Conservation (phyloP, 352 stramenopile genomes). For the Aphanomyces astaci region DNA sequence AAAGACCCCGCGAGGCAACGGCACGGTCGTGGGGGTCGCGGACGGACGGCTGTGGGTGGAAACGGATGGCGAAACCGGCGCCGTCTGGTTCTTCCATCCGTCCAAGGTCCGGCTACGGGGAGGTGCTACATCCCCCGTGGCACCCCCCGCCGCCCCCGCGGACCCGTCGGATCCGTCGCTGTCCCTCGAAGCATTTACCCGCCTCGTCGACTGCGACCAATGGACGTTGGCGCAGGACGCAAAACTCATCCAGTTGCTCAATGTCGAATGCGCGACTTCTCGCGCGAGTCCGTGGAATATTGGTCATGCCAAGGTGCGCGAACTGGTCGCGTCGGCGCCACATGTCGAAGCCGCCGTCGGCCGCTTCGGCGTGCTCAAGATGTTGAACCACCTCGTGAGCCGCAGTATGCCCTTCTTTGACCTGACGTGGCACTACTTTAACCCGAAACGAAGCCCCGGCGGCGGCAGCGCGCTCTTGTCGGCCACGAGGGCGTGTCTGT, state of each 20-base stretch:
- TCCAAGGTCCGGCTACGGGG: conserved; percentile 37
- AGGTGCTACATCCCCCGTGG: conserved; percentile 2
- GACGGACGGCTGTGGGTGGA: conserved; percentile 65
- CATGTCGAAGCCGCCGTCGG: conserved; percentile 32
- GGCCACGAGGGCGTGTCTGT: conserved; percentile 57
- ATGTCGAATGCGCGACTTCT: not conserved
- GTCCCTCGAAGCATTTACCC: not conserved
- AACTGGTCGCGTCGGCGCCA: conserved; percentile 2
- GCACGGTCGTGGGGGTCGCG: conserved; percentile 52
- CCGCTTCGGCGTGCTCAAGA: conserved; percentile 58
- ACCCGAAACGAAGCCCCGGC: conserved; percentile 22
- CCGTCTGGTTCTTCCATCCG: conserved; percentile 68
- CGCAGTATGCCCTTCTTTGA: conserved; percentile 69
- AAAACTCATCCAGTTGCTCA: conserved; percentile 8
- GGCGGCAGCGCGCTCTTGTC: conserved; percentile 44
- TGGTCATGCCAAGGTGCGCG: conserved; percentile 11
- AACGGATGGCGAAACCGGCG: conserved; percentile 61
- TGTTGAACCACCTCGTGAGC: conserved; percentile 64
- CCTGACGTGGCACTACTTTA: conserved; percentile 70
- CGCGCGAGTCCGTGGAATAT: conserved; percentile 20
- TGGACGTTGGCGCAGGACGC: conserved; percentile 16
- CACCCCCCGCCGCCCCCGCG: not conserved
- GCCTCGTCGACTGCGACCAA: conserved; percentile 12
- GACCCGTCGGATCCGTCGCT: not conserved
- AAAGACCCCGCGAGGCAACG: conserved; percentile 63